phyloP scores from a whole-genome alignment of 768 basidiomycete genomes.

The Leucocoprinus birnbaumii region DNA sequence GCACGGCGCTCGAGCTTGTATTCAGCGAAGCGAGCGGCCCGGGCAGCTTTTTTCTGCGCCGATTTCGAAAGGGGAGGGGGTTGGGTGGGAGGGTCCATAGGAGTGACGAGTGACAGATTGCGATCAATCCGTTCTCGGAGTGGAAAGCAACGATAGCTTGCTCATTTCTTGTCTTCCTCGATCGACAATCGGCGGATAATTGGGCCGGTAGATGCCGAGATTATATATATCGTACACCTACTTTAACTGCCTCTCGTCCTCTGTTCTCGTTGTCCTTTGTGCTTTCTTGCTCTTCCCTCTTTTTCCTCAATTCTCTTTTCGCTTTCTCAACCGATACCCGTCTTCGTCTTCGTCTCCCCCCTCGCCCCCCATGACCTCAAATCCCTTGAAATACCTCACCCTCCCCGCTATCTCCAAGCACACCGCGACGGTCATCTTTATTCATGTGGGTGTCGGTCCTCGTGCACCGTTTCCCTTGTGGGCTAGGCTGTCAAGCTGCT shows the following conservation, averaged over 20 bases:
- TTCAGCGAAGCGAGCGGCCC: conserved; percentile 60
- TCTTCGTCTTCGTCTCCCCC: conserved; percentile 6
- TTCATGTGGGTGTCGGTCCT: conserved; percentile 61
- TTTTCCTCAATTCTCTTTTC: conserved; percentile 14
- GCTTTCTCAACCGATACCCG: conserved; percentile 10
- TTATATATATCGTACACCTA: conserved; percentile 35
- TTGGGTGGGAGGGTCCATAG: conserved; percentile 6
- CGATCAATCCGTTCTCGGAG: conserved; percentile 8
- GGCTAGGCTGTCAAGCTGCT: background rate
- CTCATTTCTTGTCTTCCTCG: background rate
- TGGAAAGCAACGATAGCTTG: background rate
- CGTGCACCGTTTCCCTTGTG: background rate
- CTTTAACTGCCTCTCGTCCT: conserved; percentile 14
- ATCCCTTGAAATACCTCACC: conserved; percentile 45
- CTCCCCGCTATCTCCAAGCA: conserved; percentile 60
- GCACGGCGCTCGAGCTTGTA: conserved; percentile 73
- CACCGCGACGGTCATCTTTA: conserved; percentile 84
- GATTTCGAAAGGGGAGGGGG: conserved; percentile 63
- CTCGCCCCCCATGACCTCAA: conserved; percentile 25
- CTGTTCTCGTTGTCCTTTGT: conserved; percentile 20
- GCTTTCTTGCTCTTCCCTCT: conserved; percentile 19
- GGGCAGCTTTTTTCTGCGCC: conserved; percentile 74
- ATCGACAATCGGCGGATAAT: background rate
- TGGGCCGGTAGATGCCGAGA: conserved; percentile 44
- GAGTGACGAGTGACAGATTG: conserved; percentile 8